Base-by-base conservation (phyloP, 2,329 filamentous ascomycete species). In the Endoconidiophora polonica region DNA sequence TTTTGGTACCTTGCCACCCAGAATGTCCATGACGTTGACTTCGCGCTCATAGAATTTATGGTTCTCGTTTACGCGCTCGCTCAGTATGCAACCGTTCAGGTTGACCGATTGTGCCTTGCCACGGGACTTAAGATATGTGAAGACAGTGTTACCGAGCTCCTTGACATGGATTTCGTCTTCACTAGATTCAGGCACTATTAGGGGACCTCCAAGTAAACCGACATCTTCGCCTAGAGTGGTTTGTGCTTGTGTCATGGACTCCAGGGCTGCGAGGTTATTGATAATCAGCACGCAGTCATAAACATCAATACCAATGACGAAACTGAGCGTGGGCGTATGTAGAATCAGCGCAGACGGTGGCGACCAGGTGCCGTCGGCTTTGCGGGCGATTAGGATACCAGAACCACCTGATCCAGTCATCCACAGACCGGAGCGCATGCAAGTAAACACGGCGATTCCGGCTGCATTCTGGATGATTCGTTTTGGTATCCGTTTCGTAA, bases 251-350 rank as follows among this genome's bases (percentile, higher is more conserved):
- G 84, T 86, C 60, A 95, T 93, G 1, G 83, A 78, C 56, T 94
- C 83, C 44, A 96, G 68, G 5, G 87, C 86, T 51, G 85, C 75
- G 43, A 84, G 77, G 42, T 83, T 87, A 66, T 94, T 95, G 61
- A 95, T 88, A 36, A 95, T 83, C 6, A 95, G 74, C 12, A 96
- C 83, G 60, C 88, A 94, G 63, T 96, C 90, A 68, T 95, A 96
- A 29, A 95, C 87, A 61, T 96, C 90, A 39, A 94, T 83, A 2
- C 88, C 90, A 4, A 88, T 81, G 48, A 94, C 75, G 60, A 96
- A 95, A 36, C 87, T 90, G 33, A 95, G 72, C 1, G 83, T 86
- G 1, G 86, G 78, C 0, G 90, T 94, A 61, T 96, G 90, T 44
- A 94, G 73, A 68, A 94, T 76, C 56, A 96, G 87, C 44, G 85